These are phyloP conservation scores for Colletotrichum musicola DNA, from an alignment of 2,329 filamentous ascomycete genomes.

Conservation along the genomic window DNA sequence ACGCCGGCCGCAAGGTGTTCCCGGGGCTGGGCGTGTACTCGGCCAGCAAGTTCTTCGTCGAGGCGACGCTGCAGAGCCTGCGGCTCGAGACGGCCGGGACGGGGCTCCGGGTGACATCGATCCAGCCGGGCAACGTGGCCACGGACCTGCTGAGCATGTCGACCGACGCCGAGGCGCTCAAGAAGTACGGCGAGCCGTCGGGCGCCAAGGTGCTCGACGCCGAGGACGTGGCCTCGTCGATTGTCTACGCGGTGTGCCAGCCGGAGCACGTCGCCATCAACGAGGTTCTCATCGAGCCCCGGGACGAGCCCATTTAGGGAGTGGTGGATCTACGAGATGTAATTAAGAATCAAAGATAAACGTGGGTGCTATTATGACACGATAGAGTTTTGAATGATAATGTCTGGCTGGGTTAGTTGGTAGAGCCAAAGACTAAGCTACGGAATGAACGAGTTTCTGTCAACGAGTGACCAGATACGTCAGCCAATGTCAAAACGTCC, in stretches of 20 bases:
- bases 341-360: not conserved
- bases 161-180: conserved; percentile 80
- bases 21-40: conserved; percentile 86
- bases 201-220: conserved; percentile 82
- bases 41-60: conserved; percentile 87
- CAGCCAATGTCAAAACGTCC: not conserved
- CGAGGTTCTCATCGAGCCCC: conserved; percentile 82
- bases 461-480: not conserved
- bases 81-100: conserved; percentile 81
- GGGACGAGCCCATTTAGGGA: conserved; percentile 77
- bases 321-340: conserved; percentile 17
- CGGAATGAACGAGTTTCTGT: not conserved
- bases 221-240: conserved; percentile 78
- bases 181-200: conserved; percentile 82
- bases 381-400: not conserved
- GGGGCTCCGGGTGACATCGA: conserved; percentile 78
- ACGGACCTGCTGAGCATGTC: conserved; percentile 82
- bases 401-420: not conserved
- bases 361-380: not conserved
- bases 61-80: conserved; percentile 81
- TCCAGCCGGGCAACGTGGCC: conserved; percentile 83
- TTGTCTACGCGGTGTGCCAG: conserved; percentile 81
- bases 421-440: not conserved
- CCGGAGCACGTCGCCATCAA: conserved; percentile 83
- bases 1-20: conserved; percentile 85